Conservation (phyloP, 371 early-diverging fungal genomes). For the Apophysomyces ossiformis region DNA sequence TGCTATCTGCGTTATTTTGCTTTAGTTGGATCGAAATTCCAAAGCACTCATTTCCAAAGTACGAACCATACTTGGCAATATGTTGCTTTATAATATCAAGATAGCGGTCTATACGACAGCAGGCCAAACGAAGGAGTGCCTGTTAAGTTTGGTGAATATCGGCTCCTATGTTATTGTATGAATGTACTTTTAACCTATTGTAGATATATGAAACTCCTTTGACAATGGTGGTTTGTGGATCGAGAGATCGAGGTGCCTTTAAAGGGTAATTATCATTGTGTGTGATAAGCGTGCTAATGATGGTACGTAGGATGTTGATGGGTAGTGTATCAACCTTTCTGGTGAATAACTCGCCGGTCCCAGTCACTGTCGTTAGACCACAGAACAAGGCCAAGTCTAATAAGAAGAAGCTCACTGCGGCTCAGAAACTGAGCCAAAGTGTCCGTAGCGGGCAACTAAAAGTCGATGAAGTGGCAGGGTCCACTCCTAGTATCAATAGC, state of each 20-base stretch:
- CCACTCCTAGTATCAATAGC: conserved; percentile 28
- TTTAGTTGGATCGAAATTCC: conserved; percentile 45
- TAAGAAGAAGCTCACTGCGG: conserved; percentile 44
- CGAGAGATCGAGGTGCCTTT: conserved; percentile 57
- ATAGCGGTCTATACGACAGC: conserved; percentile 56
- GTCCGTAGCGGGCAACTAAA: conserved; percentile 47
- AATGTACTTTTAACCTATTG: conserved; percentile 5
- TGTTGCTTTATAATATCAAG: conserved; percentile 57
- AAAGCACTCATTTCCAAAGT: conserved; percentile 53
- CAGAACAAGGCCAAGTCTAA: conserved; percentile 53
- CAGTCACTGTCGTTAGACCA: conserved; percentile 63
- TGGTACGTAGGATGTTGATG: conserved; percentile 44
- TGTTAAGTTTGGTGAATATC: conserved; percentile 54
- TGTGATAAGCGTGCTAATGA: neutral
- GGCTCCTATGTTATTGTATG: neutral
- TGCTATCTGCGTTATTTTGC: neutral
- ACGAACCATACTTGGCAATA: conserved; percentile 34
- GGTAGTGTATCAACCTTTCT: conserved; percentile 64
- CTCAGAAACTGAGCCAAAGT: conserved; percentile 52
- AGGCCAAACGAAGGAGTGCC: conserved; percentile 56
- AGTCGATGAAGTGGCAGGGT: conserved; percentile 47
- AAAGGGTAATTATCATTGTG: conserved; percentile 46
- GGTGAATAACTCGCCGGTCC: conserved; percentile 64
- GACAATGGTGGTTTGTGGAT: conserved; percentile 63
- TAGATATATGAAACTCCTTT: conserved; percentile 54